Percentiles rank a stretch among this genome's conserved stretches.
Conservation (phyloP, 179 eudicot genomes). For the Nepenthes alata region DNA sequence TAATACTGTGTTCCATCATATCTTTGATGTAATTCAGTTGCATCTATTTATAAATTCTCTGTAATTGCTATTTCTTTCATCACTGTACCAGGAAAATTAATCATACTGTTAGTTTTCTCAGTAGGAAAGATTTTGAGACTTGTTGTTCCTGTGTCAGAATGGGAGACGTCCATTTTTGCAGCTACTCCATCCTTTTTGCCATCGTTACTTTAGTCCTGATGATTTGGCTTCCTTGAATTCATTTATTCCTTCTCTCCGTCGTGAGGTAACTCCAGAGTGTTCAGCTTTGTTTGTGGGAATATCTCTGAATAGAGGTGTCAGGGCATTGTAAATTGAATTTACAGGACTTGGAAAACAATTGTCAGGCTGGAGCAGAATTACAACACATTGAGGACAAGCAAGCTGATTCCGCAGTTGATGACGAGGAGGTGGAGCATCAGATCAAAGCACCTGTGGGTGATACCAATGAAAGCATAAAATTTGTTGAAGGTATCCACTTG, state of each 20-base stretch:
- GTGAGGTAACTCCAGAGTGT: slow-evolving; percentile 29
- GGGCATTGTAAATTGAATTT: background rate
- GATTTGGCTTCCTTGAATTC: slow-evolving; percentile 55
- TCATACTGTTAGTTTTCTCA: background rate
- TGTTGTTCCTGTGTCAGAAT: slow-evolving; percentile 25
- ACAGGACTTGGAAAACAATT: background rate
- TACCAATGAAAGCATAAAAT: slow-evolving; percentile 14
- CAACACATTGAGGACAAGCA: slow-evolving; percentile 15
- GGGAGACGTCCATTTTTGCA: slow-evolving; percentile 82
- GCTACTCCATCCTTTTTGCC: slow-evolving; percentile 68
- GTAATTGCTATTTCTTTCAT: no score
- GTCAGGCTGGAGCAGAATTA: slow-evolving; percentile 20
- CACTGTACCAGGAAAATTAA: no score
- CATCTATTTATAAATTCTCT: background rate
- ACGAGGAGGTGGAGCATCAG: slow-evolving; percentile 23
- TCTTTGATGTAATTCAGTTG: slow-evolving; percentile 2
- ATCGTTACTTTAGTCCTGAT: slow-evolving; percentile 72
- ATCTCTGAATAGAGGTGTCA: background rate
- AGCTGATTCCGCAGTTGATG: slow-evolving; percentile 18
- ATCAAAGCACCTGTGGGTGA: slow-evolving; percentile 17
- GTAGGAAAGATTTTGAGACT: background rate
- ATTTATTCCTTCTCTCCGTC: slow-evolving; percentile 52
- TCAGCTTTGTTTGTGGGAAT: background rate
- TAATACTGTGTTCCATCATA: background rate
- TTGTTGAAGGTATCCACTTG: slow-evolving; percentile 18